phyloP scores from a whole-genome alignment of 2,329 filamentous ascomycete species.

The Fusarium tjaetaba region DNA sequence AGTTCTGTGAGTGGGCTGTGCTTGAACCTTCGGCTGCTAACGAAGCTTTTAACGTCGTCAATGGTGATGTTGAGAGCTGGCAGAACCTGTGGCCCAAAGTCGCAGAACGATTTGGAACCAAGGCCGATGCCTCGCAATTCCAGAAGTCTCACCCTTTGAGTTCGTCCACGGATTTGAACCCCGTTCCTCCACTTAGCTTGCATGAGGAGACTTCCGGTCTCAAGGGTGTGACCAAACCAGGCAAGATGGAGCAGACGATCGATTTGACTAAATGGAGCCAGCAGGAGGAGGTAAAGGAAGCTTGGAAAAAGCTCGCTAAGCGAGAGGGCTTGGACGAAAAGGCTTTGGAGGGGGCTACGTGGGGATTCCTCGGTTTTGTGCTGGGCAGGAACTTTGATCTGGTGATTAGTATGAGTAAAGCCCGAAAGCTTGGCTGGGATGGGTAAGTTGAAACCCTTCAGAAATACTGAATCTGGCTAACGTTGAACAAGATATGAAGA shows the following conservation, averaged over 20 bases:
- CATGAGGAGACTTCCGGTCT: not conserved
- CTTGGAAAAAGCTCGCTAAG: not conserved
- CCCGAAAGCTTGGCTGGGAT: not conserved
- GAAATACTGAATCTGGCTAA: not conserved
- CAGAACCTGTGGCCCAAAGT: slow-evolving; percentile 6
- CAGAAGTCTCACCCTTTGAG: not conserved
- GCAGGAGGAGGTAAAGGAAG: not conserved
- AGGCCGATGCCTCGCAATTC: not conserved
- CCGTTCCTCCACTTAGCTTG: not conserved
- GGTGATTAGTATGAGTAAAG: slow-evolving; percentile 5
- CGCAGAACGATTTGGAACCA: not conserved
- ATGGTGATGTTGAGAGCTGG: slow-evolving; percentile 10
- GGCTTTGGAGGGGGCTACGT: not conserved
- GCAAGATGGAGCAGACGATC: not conserved
- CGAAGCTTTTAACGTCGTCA: slow-evolving; percentile 4
- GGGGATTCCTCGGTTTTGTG: slow-evolving; percentile 5
- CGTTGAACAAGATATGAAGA: not conserved
- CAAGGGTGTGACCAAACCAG: not conserved
- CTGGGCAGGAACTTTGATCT: slow-evolving; percentile 7
- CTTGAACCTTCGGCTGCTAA: not conserved
- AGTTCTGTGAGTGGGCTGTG: slow-evolving; percentile 6
- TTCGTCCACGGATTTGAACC: not conserved
- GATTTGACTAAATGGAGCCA: slow-evolving; percentile 4
- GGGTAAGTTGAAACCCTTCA: not conserved
- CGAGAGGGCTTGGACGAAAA: slow-evolving; percentile 1